Percentiles rank a stretch among this genome's conserved stretches.
phyloP scores from a whole-genome alignment of 805 yeast species.

The Teunomyces pallodes region DNA sequence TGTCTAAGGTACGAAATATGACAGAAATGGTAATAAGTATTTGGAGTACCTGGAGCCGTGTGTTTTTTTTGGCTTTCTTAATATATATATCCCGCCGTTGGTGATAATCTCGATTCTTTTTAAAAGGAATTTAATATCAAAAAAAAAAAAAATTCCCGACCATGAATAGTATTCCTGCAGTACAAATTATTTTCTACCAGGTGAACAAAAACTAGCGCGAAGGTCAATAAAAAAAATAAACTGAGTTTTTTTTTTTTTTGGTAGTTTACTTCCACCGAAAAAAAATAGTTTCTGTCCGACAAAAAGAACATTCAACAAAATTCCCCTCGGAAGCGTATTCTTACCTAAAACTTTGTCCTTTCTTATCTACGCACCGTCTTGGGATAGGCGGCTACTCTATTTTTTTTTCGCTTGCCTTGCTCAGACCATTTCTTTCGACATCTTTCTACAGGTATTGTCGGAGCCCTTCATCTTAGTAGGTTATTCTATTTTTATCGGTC shows the following conservation, averaged over 20 bases:
- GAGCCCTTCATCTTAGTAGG: background rate
- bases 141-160: background rate
- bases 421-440: background rate
- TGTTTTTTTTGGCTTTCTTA: background rate
- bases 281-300: slow-evolving; percentile 1
- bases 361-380: background rate
- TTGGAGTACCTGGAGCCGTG: background rate
- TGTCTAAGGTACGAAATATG: background rate
- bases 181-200: background rate
- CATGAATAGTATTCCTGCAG: background rate
- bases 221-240: background rate
- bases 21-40: background rate
- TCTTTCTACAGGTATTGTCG: background rate
- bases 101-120: slow-evolving; percentile 2
- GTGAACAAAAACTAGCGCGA: slow-evolving; percentile 1
- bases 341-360: background rate
- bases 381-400: background rate
- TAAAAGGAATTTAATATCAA: slow-evolving; percentile 1
- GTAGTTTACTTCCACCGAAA: background rate
- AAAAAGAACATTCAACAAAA: slow-evolving; percentile 3
- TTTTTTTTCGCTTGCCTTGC: background rate
- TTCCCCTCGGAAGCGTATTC: background rate
- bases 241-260: background rate
- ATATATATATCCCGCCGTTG: slow-evolving; percentile 2
- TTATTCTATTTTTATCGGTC: background rate